Conservation (phyloP, 2,329 filamentous ascomycete genomes). For the Penicillium sp. region DNA sequence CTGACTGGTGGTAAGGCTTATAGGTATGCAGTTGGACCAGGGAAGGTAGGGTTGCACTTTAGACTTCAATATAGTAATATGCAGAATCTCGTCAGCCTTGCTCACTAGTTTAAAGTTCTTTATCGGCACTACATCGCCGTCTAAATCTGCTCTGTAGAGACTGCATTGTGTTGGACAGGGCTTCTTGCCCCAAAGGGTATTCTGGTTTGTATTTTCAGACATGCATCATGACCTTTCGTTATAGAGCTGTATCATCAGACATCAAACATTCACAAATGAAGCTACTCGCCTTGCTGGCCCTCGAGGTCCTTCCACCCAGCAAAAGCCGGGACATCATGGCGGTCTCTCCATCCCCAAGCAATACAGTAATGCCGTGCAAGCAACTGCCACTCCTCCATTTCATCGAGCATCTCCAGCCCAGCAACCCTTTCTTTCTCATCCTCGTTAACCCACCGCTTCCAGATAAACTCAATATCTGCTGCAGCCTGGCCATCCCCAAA, state of each 20-base stretch:
- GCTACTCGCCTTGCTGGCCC: slow-evolving; percentile 24
- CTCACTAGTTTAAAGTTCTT: background rate
- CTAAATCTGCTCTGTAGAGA: background rate
- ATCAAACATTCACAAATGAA: slow-evolving; percentile 3
- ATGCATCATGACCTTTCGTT: slow-evolving; percentile 8
- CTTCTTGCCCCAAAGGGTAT: background rate
- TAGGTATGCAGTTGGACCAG: background rate
- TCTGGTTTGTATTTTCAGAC: background rate
- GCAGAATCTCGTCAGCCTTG: background rate
- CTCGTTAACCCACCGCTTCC: slow-evolving; percentile 68
- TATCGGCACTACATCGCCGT: background rate
- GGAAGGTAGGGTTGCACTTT: background rate
- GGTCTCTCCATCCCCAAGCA: slow-evolving; percentile 77
- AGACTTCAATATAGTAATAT: background rate
- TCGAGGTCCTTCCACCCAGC: slow-evolving; percentile 37
- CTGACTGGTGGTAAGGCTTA: background rate
- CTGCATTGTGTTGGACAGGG: background rate
- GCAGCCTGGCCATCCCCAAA: slow-evolving; percentile 59
- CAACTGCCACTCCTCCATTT: slow-evolving; percentile 90
- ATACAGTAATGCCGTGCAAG: slow-evolving; percentile 87
- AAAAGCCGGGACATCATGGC: slow-evolving; percentile 30
- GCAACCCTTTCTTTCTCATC: slow-evolving; percentile 78
- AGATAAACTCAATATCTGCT: slow-evolving; percentile 66
- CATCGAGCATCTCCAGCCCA: slow-evolving; percentile 80
- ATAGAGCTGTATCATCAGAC: slow-evolving; percentile 15